Conservation (phyloP, 140 eudicot genomes). For the Oenanthe javanica region DNA sequence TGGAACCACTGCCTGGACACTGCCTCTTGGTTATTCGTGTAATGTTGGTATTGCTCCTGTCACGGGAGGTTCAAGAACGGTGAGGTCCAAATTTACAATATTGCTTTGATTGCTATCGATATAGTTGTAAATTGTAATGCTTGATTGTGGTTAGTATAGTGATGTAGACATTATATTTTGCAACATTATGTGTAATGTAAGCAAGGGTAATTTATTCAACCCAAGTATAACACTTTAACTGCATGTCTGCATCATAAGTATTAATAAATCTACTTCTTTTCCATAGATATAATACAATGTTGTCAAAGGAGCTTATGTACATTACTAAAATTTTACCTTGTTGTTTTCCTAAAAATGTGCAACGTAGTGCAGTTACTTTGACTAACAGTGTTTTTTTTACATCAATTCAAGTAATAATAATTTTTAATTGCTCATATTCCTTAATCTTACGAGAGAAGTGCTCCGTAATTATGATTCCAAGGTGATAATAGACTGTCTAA, state of each 20-base stretch:
- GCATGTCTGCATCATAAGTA: background rate
- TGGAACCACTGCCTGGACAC: constrained; percentile 53
- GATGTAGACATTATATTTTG: background rate
- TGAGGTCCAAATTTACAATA: constrained; percentile 4
- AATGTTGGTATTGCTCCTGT: constrained; percentile 49
- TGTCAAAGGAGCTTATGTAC: background rate
- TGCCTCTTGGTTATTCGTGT: constrained; percentile 59
- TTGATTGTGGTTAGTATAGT: background rate
- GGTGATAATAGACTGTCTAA: background rate
- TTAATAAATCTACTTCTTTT: background rate
- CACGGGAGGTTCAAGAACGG: constrained; percentile 64
- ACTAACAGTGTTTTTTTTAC: background rate
- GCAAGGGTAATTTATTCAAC: background rate
- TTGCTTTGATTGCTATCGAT: background rate
- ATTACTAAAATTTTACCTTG: background rate
- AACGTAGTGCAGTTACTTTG: background rate
- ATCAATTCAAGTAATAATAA: background rate
- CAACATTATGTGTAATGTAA: background rate
- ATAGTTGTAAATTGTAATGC: background rate
- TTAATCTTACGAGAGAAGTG: background rate
- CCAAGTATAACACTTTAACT: background rate
- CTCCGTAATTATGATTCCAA: background rate
- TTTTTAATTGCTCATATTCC: no score
- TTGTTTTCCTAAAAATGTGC: background rate
- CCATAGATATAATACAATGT: background rate